Evolutionary conservation across 495 filamentous ascomycete species (phyloP).

Genomic region (Hypoxylon intermedium): DNA sequence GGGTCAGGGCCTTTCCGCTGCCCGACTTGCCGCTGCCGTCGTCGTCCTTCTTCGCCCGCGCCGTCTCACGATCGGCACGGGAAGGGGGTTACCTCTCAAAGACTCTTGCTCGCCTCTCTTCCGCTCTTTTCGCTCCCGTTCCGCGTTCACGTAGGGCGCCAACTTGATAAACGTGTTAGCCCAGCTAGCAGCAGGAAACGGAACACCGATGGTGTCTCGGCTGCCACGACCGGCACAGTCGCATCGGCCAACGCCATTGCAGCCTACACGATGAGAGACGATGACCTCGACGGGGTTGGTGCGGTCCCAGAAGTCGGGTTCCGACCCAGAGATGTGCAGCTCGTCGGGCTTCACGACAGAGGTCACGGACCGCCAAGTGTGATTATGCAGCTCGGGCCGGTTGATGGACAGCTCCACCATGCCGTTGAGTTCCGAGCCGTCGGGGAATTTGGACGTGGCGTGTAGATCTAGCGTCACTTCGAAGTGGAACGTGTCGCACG

Average conservation of each 20-base stretch:
- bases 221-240: conserved; percentile 44
- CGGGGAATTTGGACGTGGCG: conserved; percentile 53
- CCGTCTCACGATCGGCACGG: conserved; percentile 38
- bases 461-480: conserved; percentile 56
- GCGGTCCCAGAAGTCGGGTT: conserved; percentile 44
- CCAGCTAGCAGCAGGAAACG: conserved; percentile 60
- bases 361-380: conserved; percentile 59
- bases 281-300: conserved; percentile 42
- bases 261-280: conserved; percentile 50
- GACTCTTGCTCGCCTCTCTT: conserved; percentile 30
- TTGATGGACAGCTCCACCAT: conserved; percentile 58
- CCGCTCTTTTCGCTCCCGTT: conserved; percentile 39
- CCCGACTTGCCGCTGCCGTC: conserved; percentile 28
- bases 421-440: conserved; percentile 56
- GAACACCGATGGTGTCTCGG: conserved; percentile 47
- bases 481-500: conserved; percentile 62
- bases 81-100: conserved; percentile 31
- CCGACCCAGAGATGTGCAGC: conserved; percentile 48
- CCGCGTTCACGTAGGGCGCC: conserved; percentile 49
- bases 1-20: conserved; percentile 38
- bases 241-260: conserved; percentile 43
- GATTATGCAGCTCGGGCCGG: conserved; percentile 49
- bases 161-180: conserved; percentile 56
- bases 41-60: conserved; percentile 43
- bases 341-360: conserved; percentile 57